phyloP scores from a whole-genome alignment of 257 asterid genomes.

The Plectranthus barbatus region DNA sequence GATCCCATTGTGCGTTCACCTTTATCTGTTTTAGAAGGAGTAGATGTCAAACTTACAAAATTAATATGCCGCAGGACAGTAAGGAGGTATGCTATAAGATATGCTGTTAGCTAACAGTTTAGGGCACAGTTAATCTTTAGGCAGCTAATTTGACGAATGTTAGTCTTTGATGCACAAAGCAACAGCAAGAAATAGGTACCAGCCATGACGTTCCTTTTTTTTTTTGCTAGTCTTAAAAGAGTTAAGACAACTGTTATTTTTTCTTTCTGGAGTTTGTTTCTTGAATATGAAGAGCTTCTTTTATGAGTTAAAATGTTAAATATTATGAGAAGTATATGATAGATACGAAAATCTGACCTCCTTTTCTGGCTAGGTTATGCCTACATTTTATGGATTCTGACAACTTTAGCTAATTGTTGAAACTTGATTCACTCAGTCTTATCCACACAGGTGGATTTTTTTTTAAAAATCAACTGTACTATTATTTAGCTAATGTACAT shows the following conservation, averaged over 20 bases:
- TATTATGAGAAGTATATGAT: neutral
- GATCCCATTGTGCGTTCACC: neutral
- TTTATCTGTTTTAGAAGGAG: neutral
- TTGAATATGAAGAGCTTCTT: neutral
- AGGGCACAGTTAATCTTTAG: conserved; percentile 9
- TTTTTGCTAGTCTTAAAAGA: neutral
- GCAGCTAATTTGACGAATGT: neutral
- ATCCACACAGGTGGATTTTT: neutral
- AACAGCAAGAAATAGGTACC: neutral
- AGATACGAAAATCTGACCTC: neutral
- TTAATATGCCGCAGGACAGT: neutral
- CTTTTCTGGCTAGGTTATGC: neutral
- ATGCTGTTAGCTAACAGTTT: neutral
- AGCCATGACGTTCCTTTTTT: neutral
- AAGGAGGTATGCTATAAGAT: neutral
- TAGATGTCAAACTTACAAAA: neutral
- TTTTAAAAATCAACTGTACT: neutral
- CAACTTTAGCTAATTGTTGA: neutral
- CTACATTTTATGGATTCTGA: neutral
- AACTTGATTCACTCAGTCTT: neutral
- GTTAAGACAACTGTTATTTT: neutral
- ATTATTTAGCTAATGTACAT: neutral
- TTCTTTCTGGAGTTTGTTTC: neutral
- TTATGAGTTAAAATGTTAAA: neutral
- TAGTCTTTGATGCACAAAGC: neutral